These are phyloP conservation scores for Pythium apleroticum DNA, from an alignment of 352 stramenopile genomes.

Conservation along the genomic window DNA sequence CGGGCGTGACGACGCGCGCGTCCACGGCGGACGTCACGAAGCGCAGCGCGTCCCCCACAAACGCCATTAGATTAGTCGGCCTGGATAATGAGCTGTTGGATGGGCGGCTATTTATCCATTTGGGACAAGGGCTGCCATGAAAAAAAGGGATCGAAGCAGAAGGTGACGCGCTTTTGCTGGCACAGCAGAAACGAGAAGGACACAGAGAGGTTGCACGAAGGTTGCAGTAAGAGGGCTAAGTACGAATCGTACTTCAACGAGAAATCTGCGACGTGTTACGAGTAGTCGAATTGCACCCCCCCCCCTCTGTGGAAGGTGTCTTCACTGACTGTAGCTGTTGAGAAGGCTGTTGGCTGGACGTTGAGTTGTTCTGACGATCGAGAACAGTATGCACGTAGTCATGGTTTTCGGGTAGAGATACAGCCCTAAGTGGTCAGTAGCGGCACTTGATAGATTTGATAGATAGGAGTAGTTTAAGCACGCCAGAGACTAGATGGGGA, in stretches of 20 bases:
- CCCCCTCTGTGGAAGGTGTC: too few species aligned
- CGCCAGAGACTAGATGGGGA: too few species aligned
- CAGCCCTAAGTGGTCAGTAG: too few species aligned
- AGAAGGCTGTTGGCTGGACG: background rate
- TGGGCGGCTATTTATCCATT: background rate
- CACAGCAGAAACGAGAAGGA: conserved; percentile 6
- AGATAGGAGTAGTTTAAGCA: too few species aligned
- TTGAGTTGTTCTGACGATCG: too few species aligned
- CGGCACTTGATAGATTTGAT: too few species aligned
- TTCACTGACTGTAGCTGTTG: too few species aligned
- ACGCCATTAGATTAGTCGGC: conserved; percentile 20
- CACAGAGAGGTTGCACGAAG: conserved; percentile 21
- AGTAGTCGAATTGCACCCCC: too few species aligned
- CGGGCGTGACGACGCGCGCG: conserved; percentile 54
- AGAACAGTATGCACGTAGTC: too few species aligned
- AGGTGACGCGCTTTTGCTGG: conserved; percentile 12
- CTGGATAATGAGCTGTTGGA: background rate
- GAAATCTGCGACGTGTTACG: background rate
- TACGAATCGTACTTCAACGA: conserved; percentile 1
- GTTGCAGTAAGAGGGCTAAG: conserved; percentile 17
- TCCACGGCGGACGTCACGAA: conserved; percentile 56
- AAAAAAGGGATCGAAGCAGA: conserved; percentile 3
- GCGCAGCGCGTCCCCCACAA: conserved; percentile 50
- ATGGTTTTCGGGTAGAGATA: too few species aligned
- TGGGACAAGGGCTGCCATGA: background rate